Evolutionary conservation across 805 yeast species (phyloP).

Genomic region (Sugiyamaella lignohabitans): DNA sequence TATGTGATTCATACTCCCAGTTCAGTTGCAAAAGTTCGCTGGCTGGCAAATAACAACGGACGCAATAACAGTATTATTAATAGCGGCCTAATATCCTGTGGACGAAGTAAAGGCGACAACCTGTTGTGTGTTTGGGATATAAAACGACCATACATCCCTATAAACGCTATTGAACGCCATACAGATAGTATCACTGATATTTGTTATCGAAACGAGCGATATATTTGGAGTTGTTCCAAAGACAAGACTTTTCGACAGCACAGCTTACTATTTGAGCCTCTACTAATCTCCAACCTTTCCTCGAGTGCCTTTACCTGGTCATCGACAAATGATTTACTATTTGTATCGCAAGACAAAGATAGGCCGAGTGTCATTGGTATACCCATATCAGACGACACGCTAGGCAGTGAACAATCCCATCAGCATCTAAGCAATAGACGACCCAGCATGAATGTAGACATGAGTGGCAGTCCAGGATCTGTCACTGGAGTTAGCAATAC

Average conservation of each 20-base stretch:
- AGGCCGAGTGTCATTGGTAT: not conserved
- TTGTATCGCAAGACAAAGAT: conserved; percentile 42
- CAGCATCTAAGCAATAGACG: not conserved
- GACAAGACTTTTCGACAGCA: conserved; percentile 46
- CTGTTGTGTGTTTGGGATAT: conserved; percentile 65
- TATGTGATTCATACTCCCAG: conserved; percentile 66
- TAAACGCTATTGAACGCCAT: conserved; percentile 45
- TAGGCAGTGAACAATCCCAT: not conserved
- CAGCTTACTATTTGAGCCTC: conserved; percentile 41
- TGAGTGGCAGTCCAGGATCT: not conserved
- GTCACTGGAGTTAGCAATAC: too few species aligned
- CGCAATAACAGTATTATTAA: conserved; percentile 10
- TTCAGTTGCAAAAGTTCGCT: conserved; percentile 69
- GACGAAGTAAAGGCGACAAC: conserved; percentile 56
- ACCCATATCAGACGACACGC: not conserved
- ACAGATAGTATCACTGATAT: conserved; percentile 50
- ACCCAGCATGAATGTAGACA: not conserved
- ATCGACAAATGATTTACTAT: conserved; percentile 42
- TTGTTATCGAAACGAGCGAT: conserved; percentile 43
- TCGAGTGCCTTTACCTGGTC: conserved; percentile 55
- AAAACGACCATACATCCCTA: conserved; percentile 66
- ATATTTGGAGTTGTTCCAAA: conserved; percentile 45
- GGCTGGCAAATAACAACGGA: conserved; percentile 43
- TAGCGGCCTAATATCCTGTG: conserved; percentile 58
- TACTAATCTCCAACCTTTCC: conserved; percentile 45